These are phyloP conservation scores for Pseudopyricularia javanii DNA, from an alignment of 2,329 filamentous ascomycete genomes.

Conservation along the genomic window DNA sequence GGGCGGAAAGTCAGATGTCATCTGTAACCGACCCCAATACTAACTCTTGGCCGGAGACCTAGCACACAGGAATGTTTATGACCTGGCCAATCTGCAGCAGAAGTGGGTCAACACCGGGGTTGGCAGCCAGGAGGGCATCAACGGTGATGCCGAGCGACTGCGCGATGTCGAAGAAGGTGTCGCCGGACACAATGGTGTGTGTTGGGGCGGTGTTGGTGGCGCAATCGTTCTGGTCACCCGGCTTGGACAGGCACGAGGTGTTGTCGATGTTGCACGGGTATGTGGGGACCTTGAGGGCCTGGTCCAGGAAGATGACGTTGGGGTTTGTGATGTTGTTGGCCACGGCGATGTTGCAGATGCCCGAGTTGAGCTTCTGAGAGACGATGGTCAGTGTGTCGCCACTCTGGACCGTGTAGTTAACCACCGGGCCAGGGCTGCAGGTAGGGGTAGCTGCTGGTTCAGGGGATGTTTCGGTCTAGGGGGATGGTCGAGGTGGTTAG, in stretches of 20 bases:
- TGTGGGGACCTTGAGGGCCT: slow-evolving; percentile 1
- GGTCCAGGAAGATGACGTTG: not conserved
- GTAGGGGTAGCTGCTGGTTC: not conserved
- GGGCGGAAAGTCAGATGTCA: too few relatives aligned
- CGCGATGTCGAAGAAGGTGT: slow-evolving; percentile 1
- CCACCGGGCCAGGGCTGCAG: not conserved
- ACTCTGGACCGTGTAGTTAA: not conserved
- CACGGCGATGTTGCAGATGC: slow-evolving; percentile 3
- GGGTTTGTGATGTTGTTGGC: not conserved
- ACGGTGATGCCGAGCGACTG: not conserved
- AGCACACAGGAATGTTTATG: slow-evolving; percentile 1
- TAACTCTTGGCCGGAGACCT: not conserved
- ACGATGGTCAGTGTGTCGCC: slow-evolving; percentile 1
- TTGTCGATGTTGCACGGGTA: not conserved
- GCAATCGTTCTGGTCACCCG: not conserved
- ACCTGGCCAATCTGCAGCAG: not conserved
- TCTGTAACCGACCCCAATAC: too few relatives aligned
- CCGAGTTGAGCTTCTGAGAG: not conserved
- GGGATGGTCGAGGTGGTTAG: not conserved
- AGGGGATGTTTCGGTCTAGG: not conserved
- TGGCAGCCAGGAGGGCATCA: not conserved
- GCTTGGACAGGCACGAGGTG: slow-evolving; percentile 1
- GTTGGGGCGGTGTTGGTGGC: not conserved
- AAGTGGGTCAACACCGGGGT: not conserved
- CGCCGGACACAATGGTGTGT: not conserved